These are phyloP conservation scores for Penstemon barbatus DNA, from an alignment of 257 asterid species.

Conservation along the genomic window DNA sequence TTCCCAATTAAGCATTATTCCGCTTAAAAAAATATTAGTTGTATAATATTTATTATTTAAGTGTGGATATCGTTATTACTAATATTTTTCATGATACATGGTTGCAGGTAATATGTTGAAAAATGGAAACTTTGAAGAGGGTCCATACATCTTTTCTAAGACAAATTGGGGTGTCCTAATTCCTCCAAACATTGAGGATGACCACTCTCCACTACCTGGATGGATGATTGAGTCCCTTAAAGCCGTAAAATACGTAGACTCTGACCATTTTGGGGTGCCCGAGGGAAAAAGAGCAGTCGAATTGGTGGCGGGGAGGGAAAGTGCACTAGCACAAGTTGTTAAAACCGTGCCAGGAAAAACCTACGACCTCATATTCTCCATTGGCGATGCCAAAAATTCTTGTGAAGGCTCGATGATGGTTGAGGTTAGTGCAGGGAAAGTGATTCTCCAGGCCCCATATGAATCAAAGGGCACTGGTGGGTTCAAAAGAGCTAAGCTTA, in stretches of 20 bases:
- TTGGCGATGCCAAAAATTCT: slow-evolving; percentile 69
- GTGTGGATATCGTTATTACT: not conserved
- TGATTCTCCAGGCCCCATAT: slow-evolving; percentile 46
- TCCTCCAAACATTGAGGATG: slow-evolving; percentile 80
- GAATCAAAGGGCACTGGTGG: slow-evolving; percentile 64
- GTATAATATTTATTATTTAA: not conserved
- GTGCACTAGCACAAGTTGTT: slow-evolving; percentile 56
- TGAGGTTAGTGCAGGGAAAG: slow-evolving; percentile 59
- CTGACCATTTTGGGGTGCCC: slow-evolving; percentile 63
- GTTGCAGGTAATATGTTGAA: slow-evolving; percentile 70
- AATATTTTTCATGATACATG: not conserved
- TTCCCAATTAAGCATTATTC: no score
- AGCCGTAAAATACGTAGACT: slow-evolving; percentile 80
- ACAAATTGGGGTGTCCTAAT: slow-evolving; percentile 64
- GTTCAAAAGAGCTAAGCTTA: slow-evolving; percentile 51
- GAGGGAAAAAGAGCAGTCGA: slow-evolving; percentile 70
- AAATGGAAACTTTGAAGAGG: slow-evolving; percentile 85
- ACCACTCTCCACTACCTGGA: slow-evolving; percentile 81
- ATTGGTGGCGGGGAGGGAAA: slow-evolving; percentile 75
- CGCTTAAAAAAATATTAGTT: not conserved
- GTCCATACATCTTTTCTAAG: slow-evolving; percentile 72
- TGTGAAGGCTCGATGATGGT: slow-evolving; percentile 79
- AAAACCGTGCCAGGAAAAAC: slow-evolving; percentile 39
- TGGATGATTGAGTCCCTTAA: slow-evolving; percentile 81
- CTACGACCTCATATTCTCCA: slow-evolving; percentile 47